phyloP scores from a whole-genome alignment of 495 filamentous ascomycete genomes.

The Eremomyces bilateralis region DNA sequence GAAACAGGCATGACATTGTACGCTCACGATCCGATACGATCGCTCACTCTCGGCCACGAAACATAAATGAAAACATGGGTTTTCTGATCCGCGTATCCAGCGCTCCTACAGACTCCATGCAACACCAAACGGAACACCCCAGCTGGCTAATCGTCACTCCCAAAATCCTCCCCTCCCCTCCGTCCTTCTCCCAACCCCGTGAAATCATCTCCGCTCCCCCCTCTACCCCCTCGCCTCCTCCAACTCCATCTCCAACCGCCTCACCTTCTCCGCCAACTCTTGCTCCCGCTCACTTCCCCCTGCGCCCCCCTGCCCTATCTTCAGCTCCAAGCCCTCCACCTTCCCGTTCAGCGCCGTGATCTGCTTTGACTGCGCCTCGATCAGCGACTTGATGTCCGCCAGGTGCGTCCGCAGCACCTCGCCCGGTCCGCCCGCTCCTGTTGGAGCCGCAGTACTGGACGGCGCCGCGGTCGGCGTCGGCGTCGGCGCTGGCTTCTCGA shows the following conservation, averaged over 20 bases:
- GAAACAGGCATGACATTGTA: no score
- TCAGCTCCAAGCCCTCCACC: constrained; percentile 49
- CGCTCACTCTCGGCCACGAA: no score
- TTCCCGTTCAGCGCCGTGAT: constrained; percentile 42
- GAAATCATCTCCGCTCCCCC: no score
- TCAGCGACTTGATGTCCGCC: constrained; percentile 38
- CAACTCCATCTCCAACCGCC: constrained; percentile 45
- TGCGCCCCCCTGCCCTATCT: constrained; percentile 27
- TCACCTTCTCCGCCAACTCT: constrained; percentile 42
- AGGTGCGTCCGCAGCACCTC: constrained; percentile 21
- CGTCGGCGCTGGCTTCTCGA: constrained; percentile 18
- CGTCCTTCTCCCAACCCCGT: no score
- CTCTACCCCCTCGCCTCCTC: constrained; percentile 24
- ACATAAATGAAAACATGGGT: no score
- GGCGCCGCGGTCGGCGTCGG: constrained; percentile 10
- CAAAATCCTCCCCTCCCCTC: background rate
- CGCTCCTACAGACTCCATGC: no score
- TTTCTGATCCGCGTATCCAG: no score
- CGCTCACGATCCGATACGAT: no score
- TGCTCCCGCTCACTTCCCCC: constrained; percentile 18
- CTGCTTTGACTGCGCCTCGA: constrained; percentile 41
- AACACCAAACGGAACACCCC: background rate
- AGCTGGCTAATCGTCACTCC: background rate
- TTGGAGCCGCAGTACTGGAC: constrained; percentile 11
- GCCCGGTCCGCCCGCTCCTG: constrained; percentile 11